These are phyloP conservation scores for Maudiozyma bulderi DNA, from an alignment of 805 yeast species.

Conservation along the genomic window DNA sequence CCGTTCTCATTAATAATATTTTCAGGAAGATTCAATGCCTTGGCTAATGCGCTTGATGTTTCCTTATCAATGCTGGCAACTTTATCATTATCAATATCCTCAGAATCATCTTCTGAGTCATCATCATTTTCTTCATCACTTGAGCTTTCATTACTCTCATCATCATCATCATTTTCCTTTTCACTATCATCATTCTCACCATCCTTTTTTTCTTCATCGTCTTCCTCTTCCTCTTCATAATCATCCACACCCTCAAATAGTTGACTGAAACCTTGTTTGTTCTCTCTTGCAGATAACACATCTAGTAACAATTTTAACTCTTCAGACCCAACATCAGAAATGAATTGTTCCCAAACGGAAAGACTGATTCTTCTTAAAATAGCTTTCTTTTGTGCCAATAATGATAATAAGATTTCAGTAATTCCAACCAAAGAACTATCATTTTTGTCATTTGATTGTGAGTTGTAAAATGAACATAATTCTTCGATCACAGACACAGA, in stretches of 20 bases:
- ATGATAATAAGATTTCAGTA: conserved; percentile 50
- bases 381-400: conserved; percentile 47
- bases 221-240: conserved; percentile 37
- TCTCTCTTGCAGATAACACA: conserved; percentile 58
- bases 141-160: conserved; percentile 24
- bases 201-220: conserved; percentile 31
- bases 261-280: conserved; percentile 66
- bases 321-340: conserved; percentile 34
- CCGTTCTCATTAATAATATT: conserved; percentile 34
- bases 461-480: conserved; percentile 35
- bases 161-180: conserved; percentile 25
- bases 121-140: conserved; percentile 25
- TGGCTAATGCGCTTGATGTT: conserved; percentile 57
- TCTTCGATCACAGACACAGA: conserved; percentile 69
- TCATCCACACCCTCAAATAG: conserved; percentile 60
- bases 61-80: conserved; percentile 40
- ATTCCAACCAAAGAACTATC: conserved; percentile 38
- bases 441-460: conserved; percentile 20
- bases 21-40: conserved; percentile 59
- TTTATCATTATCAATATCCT: conserved; percentile 31
- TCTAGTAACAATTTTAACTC: conserved; percentile 46
- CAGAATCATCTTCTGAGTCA: conserved; percentile 25
- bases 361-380: conserved; percentile 49
- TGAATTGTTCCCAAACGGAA: conserved; percentile 47
- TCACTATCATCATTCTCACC: conserved; percentile 27